These are phyloP conservation scores for Penicillium corylophilum DNA, from an alignment of 2,329 filamentous ascomycete genomes.

Conservation along the genomic window DNA sequence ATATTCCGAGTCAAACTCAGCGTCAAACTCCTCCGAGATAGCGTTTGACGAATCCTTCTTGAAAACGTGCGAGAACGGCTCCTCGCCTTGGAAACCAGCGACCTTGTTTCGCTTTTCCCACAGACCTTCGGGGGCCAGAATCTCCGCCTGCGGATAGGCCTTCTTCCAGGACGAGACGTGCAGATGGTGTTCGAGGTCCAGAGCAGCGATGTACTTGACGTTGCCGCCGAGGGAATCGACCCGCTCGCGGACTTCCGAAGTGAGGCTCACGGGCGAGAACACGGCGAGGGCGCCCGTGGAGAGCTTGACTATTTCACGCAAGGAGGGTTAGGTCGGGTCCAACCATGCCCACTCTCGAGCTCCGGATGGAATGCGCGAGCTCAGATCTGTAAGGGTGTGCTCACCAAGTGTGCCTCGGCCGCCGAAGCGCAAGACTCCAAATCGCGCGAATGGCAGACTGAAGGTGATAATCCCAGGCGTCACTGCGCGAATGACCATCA, in stretches of 20 bases:
- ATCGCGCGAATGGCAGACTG: slow-evolving; percentile 75
- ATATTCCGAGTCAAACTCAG: slow-evolving; percentile 83
- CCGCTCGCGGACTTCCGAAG: slow-evolving; percentile 66
- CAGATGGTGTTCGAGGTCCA: slow-evolving; percentile 93
- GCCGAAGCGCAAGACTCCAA: slow-evolving; percentile 76
- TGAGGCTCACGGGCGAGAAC: slow-evolving; percentile 88
- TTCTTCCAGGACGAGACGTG: slow-evolving; percentile 82
- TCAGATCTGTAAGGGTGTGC: slow-evolving; percentile 24
- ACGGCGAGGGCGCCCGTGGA: slow-evolving; percentile 75
- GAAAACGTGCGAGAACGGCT: slow-evolving; percentile 68
- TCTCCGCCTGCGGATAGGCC: slow-evolving; percentile 72
- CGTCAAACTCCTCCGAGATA: slow-evolving; percentile 76
- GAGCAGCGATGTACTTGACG: slow-evolving; percentile 80
- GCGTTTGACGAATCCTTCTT: slow-evolving; percentile 53
- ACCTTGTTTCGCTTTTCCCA: slow-evolving; percentile 73
- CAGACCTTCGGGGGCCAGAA: slow-evolving; percentile 81
- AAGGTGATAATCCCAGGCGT: slow-evolving; percentile 66
- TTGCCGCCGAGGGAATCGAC: slow-evolving; percentile 63
- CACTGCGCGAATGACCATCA: slow-evolving; percentile 87
- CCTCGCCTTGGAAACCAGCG: slow-evolving; percentile 50
- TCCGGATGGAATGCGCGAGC: slow-evolving; percentile 1
- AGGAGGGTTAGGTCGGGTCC: slow-evolving; percentile 16
- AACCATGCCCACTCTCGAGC: neutral
- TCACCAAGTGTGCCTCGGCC: slow-evolving; percentile 81
- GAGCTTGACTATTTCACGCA: slow-evolving; percentile 63